Percentiles rank a stretch among this genome's conserved stretches.
Conservation (phyloP, 208 protist genomes). For the Herpetomonas muscarum region DNA sequence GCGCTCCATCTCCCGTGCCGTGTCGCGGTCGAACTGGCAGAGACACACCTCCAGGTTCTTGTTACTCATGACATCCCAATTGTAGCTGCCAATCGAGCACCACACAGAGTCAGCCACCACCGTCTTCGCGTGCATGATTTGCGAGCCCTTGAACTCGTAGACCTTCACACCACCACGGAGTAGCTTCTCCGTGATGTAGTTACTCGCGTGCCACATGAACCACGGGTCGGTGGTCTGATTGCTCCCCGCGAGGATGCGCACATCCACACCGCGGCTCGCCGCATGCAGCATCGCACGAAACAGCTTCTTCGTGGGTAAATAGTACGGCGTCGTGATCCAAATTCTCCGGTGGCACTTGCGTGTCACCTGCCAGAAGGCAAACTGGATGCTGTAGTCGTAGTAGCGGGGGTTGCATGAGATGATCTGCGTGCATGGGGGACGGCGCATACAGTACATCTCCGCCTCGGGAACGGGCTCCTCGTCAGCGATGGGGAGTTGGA, state of each 20-base stretch:
- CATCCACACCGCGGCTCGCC: conserved; percentile 81
- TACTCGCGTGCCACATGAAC: conserved; percentile 90
- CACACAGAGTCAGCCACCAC: conserved; percentile 91
- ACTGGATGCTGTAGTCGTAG: conserved; percentile 85
- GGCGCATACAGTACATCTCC: conserved; percentile 38
- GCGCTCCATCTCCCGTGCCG: conserved; percentile 80
- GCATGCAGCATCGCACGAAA: conserved; percentile 72
- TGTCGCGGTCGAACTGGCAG: conserved; percentile 53
- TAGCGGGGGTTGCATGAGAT: conserved; percentile 83
- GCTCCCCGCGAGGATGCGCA: conserved; percentile 85
- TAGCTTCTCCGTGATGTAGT: conserved; percentile 78
- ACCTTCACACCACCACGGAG: conserved; percentile 75
- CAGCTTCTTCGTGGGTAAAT: conserved; percentile 80
- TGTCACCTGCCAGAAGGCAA: conserved; percentile 84
- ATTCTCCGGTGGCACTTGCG: conserved; percentile 71
- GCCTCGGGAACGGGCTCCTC: conserved; percentile 73
- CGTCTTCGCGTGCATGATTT: conserved; percentile 93
- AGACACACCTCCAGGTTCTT: conserved; percentile 89
- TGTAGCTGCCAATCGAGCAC: conserved; percentile 90
- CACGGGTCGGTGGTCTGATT: conserved; percentile 84
- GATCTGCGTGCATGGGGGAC: conserved; percentile 65
- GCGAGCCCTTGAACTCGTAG: conserved; percentile 84
- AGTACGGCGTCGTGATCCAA: conserved; percentile 93
- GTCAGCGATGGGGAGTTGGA: conserved; percentile 39
- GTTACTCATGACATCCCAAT: conserved; percentile 92